Evolutionary conservation across 2,329 filamentous ascomycete genomes (phyloP).

Genomic region (Fonsecaea monophora): DNA sequence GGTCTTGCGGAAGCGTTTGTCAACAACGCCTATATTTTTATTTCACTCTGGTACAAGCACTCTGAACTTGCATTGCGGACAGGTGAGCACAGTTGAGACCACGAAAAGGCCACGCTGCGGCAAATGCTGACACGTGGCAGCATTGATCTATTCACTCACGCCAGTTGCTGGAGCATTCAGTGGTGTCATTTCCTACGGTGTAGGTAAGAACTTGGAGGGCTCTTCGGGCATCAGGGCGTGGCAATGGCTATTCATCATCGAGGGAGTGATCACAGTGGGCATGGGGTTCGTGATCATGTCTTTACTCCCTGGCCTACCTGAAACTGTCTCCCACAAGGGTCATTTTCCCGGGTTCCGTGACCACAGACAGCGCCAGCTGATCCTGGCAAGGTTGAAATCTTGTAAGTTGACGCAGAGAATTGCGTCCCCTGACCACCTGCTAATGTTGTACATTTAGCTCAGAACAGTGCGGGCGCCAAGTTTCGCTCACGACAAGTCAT

Average conservation of each 20-base stretch:
- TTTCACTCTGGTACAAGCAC: constrained; percentile 22
- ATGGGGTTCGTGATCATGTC: constrained; percentile 63
- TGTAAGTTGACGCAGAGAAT: not conserved
- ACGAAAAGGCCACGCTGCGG: not conserved
- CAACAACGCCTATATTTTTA: constrained; percentile 16
- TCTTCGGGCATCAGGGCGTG: constrained; percentile 71
- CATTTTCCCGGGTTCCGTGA: constrained; percentile 9
- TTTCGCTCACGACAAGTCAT: constrained; percentile 10
- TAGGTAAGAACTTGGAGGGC: constrained; percentile 66
- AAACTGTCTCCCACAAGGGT: constrained; percentile 15
- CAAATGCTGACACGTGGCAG: constrained; percentile 56
- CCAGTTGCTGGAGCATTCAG: constrained; percentile 75
- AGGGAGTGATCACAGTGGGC: constrained; percentile 16
- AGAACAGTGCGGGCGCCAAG: constrained; percentile 10
- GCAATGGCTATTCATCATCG: constrained; percentile 66
- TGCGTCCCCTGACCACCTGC: not conserved
- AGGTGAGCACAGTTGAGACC: constrained; percentile 1
- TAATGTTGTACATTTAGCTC: not conserved
- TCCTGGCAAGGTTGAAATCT: constrained; percentile 1
- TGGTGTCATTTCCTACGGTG: constrained; percentile 68
- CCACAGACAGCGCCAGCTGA: constrained; percentile 8
- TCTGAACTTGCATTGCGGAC: constrained; percentile 15
- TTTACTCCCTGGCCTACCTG: constrained; percentile 61
- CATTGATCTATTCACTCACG: constrained; percentile 42
- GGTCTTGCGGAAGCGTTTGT: constrained; percentile 22